phyloP scores from a whole-genome alignment of 805 yeast genomes.

The Kodamaea neixiangensis region DNA sequence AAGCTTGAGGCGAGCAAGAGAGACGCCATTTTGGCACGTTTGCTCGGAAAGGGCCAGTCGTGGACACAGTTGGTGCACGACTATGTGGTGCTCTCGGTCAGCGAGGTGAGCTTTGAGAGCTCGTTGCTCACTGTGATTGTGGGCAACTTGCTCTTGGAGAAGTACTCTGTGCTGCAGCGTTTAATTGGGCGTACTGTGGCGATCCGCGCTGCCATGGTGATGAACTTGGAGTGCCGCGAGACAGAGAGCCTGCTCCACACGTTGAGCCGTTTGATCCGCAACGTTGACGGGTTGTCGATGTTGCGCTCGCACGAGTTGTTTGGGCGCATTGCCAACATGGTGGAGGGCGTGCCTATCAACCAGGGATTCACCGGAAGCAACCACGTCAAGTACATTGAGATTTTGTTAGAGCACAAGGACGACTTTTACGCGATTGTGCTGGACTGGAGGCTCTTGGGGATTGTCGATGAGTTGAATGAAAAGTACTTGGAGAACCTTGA shows the following conservation, averaged over 20 bases:
- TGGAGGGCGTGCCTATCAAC: conserved; percentile 24
- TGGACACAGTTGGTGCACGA: conserved; percentile 22
- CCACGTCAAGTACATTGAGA: conserved; percentile 32
- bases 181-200: conserved; percentile 27
- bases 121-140: conserved; percentile 32
- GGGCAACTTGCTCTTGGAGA: conserved; percentile 26
- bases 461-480: conserved; percentile 33
- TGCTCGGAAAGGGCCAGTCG: conserved; percentile 17
- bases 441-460: conserved; percentile 40
- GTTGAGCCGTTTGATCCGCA: conserved; percentile 27
- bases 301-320: conserved; percentile 30
- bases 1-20: conserved; percentile 17
- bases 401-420: conserved; percentile 16
- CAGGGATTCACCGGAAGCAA: conserved; percentile 25
- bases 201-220: conserved; percentile 26
- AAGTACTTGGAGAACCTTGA: conserved; percentile 24
- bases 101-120: conserved; percentile 37
- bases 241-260: conserved; percentile 21
- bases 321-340: conserved; percentile 30
- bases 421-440: conserved; percentile 30
- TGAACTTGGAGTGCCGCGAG: conserved; percentile 34
- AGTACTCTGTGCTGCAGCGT: conserved; percentile 20
- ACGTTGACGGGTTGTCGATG: conserved; percentile 33
- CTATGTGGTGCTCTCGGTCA: conserved; percentile 27
- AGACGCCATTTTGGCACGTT: conserved; percentile 16